phyloP scores from a whole-genome alignment of 2,329 filamentous ascomycete genomes.

The Sporothrix protearum region DNA sequence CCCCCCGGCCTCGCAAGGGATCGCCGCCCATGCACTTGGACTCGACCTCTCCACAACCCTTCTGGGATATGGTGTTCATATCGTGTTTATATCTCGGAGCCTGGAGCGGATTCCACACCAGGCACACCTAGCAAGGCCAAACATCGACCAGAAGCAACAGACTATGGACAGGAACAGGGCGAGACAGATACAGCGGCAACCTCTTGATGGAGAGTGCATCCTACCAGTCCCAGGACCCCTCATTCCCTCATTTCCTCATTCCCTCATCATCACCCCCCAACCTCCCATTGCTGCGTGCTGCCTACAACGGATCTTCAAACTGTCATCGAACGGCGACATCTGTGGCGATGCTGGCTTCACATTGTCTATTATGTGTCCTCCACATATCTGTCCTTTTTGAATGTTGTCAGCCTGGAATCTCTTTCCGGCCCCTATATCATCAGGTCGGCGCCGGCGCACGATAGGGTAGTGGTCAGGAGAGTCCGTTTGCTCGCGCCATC shows the following conservation, averaged over 20 bases:
- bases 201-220: background rate
- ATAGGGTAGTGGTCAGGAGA: background rate
- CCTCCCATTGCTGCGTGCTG: background rate
- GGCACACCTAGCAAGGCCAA: background rate
- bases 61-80: constrained; percentile 14
- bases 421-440: constrained; percentile 13
- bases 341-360: background rate
- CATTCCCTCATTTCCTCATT: background rate
- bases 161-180: too few relatives aligned
- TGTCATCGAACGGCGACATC: background rate
- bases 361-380: background rate
- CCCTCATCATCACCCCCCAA: constrained; percentile 3
- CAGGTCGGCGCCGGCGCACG: background rate
- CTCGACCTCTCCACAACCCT: background rate
- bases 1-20: background rate
- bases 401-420: background rate
- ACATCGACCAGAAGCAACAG: too few relatives aligned
- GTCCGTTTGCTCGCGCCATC: background rate
- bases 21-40: background rate
- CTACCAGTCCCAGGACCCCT: constrained; percentile 4
- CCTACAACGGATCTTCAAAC: background rate
- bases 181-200: background rate
- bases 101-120: constrained; percentile 20
- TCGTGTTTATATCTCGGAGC: constrained; percentile 21
- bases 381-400: constrained; percentile 15